phyloP scores from a whole-genome alignment of 129 eudicot genomes.

The Dittrichia graveolens region DNA sequence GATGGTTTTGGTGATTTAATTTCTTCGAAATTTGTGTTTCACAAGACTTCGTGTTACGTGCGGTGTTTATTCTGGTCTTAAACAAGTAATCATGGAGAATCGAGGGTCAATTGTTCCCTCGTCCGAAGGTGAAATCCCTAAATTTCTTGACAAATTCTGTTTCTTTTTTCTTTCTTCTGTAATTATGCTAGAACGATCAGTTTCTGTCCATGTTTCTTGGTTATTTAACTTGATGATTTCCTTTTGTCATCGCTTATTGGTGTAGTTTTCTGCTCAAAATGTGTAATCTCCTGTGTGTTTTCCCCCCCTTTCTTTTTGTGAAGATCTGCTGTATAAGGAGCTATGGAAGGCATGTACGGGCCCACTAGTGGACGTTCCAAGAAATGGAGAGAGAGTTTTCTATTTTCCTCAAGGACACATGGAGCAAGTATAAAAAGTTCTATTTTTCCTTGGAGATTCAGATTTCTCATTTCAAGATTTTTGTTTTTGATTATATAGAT shows the following conservation, averaged over 20 bases:
- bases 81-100: slow-evolving; percentile 45
- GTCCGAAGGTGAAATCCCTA: slow-evolving; percentile 33
- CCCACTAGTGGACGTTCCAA: slow-evolving; percentile 83
- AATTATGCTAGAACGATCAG: slow-evolving; percentile 5
- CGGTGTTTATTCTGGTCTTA: slow-evolving; percentile 7
- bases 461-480: background rate
- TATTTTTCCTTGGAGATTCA: slow-evolving; percentile 3
- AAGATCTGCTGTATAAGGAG: slow-evolving; percentile 61
- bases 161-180: no score
- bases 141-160: slow-evolving; percentile 2
- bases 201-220: background rate
- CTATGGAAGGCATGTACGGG: slow-evolving; percentile 98
- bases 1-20: slow-evolving; percentile 20
- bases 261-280: slow-evolving; percentile 11
- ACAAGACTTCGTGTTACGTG: slow-evolving; percentile 9
- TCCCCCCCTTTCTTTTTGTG: slow-evolving; percentile 9
- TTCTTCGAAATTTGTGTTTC: slow-evolving; percentile 19
- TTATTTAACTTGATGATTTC: background rate
- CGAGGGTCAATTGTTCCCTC: slow-evolving; percentile 34
- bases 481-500: slow-evolving; percentile 10
- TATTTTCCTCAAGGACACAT: slow-evolving; percentile 98
- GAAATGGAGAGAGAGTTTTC: slow-evolving; percentile 62
- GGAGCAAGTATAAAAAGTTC: slow-evolving; percentile 63
- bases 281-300: slow-evolving; percentile 4
- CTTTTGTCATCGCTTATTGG: background rate